phyloP scores from a whole-genome alignment of 148 eudicot genomes.

The Rhododendron henanense region DNA sequence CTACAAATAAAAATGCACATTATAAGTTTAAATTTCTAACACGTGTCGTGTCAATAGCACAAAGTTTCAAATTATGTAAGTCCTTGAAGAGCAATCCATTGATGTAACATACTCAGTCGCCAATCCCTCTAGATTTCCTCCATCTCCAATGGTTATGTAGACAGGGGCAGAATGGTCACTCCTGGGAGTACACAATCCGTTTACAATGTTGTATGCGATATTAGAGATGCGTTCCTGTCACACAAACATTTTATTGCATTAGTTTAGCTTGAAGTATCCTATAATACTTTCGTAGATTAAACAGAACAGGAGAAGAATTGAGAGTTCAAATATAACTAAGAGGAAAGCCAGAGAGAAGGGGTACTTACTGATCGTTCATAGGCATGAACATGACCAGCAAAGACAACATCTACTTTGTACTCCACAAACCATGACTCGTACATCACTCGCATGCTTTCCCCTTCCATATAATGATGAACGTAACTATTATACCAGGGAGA shows the following conservation, averaged over 20 bases:
- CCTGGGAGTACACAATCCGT: conserved; percentile 50
- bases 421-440: conserved; percentile 69
- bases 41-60: not conserved
- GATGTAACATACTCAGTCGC: conserved; percentile 47
- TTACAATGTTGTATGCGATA: conserved; percentile 64
- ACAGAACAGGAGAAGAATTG: not conserved
- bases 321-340: not conserved
- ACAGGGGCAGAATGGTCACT: conserved; percentile 69
- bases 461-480: conserved; percentile 86
- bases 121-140: conserved; percentile 84
- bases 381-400: conserved; percentile 92
- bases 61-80: not conserved
- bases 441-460: conserved; percentile 89
- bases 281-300: not conserved
- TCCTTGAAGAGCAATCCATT: not conserved
- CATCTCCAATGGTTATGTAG: conserved; percentile 84
- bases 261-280: not conserved
- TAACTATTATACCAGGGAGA: conserved; percentile 73
- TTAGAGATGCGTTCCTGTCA: conserved; percentile 76
- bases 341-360: not conserved
- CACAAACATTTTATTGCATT: not conserved
- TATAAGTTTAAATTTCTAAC: not conserved
- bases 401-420: conserved; percentile 80
- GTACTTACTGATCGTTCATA: conserved; percentile 83
- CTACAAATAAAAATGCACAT: conserved; percentile 31